Base-by-base conservation (phyloP, 148 eudicot species). In the Vaccinium myrtillus region DNA sequence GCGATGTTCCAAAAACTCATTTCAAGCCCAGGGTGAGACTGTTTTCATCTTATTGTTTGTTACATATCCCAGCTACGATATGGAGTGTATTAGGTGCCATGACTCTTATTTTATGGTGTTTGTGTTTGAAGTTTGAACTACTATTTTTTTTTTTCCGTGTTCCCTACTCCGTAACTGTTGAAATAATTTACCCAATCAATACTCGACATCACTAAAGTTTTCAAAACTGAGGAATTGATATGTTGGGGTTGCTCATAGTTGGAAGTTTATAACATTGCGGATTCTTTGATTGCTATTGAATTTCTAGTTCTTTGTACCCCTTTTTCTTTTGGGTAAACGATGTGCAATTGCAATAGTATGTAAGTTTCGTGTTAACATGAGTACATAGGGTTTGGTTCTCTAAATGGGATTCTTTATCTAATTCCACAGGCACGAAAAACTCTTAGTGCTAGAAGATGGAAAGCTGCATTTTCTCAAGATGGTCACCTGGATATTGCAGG, bases 361-460 rank as follows among this genome's bases (percentile, higher is more conserved):
- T 56, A 27, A 2, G 74, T 55, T 5, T 73, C 55, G 16, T 32
- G 19, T 3, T 67, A 5, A 43, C 55, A 32, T 61, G 48, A 46
- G 63, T 84, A 51, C 83, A 27, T 49, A 48, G 49, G 11, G 43
- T 36, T 78, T 55, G 46, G 32, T 21, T 71, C 3, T 81, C 18
- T 59, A 48, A 50, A 21, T 71, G 67, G 23, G 49, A 79, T 75
- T 55, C 75, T 80, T 14, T 61, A 61, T 85, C 32, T 74, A 50
- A 48, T 79, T 83, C 23, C 73, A 39, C 89, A 96, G 99, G 86
- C 88, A n/a, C 94, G 99, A 7, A 92, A 90, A 92, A 96, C 99
- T 70, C 92, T 96, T 11, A 96, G 99, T 86, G 90, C 86, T 81
- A 96, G 98, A 88, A 94, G 95, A 87, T 96, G 99, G 99, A 86